phyloP scores from a whole-genome alignment of 148 eudicot species.

The Spergularia marina region DNA sequence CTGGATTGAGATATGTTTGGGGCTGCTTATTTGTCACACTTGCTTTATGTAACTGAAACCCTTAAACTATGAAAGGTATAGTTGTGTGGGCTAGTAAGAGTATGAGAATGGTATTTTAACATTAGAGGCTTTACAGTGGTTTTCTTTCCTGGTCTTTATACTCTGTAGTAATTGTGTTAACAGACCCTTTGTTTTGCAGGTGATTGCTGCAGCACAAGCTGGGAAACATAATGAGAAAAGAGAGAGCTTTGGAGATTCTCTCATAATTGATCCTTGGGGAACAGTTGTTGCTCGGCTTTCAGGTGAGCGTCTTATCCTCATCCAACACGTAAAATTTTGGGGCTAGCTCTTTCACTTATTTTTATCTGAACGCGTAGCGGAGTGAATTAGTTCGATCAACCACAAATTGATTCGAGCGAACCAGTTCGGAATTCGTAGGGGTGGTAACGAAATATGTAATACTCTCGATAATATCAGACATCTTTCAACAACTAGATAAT shows the following conservation, averaged over 20 bases:
- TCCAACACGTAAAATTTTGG: neutral
- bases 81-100: too few species aligned
- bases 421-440: too few species aligned
- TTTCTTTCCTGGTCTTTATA: neutral
- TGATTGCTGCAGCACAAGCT: slow-evolving; percentile 97
- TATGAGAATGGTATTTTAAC: neutral
- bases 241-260: slow-evolving; percentile 85
- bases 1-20: too few species aligned
- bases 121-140: neutral
- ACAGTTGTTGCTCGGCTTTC: slow-evolving; percentile 70
- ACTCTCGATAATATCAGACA: neutral
- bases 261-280: slow-evolving; percentile 98
- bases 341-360: too few species aligned
- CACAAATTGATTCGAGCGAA: too few species aligned
- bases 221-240: slow-evolving; percentile 87
- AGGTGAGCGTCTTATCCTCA: slow-evolving; percentile 42
- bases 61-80: too few species aligned
- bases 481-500: neutral
- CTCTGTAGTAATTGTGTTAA: neutral
- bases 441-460: too few species aligned
- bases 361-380: too few species aligned
- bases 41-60: too few species aligned
- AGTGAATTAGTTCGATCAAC: too few species aligned
- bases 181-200: slow-evolving; percentile 40
- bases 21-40: too few species aligned